These are phyloP conservation scores for Zygoascus biomembranicola DNA, from an alignment of 805 yeast species.

Conservation along the genomic window DNA sequence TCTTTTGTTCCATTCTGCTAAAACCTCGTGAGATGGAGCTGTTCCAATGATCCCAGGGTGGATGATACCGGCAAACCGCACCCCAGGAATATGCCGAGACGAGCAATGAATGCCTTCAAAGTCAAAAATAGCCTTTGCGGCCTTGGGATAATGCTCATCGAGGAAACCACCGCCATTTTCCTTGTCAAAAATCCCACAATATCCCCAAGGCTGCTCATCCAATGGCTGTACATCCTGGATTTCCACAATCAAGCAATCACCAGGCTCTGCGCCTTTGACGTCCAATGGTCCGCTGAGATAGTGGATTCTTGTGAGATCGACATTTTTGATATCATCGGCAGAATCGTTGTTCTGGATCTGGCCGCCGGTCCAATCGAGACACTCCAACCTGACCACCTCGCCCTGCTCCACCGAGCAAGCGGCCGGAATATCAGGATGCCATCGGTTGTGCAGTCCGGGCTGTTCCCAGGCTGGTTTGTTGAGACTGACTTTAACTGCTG, in stretches of 20 bases:
- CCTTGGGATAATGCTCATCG: slow-evolving; percentile 41
- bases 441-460: slow-evolving; percentile 41
- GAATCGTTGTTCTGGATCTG: slow-evolving; percentile 40
- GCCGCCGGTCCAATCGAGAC: slow-evolving; percentile 49
- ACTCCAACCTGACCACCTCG: slow-evolving; percentile 41
- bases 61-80: slow-evolving; percentile 41
- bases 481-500: slow-evolving; percentile 36
- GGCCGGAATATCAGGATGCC: slow-evolving; percentile 47
- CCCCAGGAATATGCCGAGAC: slow-evolving; percentile 44
- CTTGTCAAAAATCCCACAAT: slow-evolving; percentile 41
- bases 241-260: slow-evolving; percentile 42
- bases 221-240: slow-evolving; percentile 46
- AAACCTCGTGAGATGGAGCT: slow-evolving; percentile 39
- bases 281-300: slow-evolving; percentile 43
- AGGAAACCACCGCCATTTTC: slow-evolving; percentile 45
- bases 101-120: slow-evolving; percentile 44
- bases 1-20: slow-evolving; percentile 39
- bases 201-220: slow-evolving; percentile 47
- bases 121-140: slow-evolving; percentile 46
- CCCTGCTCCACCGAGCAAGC: slow-evolving; percentile 34
- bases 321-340: slow-evolving; percentile 41
- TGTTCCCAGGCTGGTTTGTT: slow-evolving; percentile 40
- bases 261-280: slow-evolving; percentile 38
- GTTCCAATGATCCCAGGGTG: slow-evolving; percentile 48
- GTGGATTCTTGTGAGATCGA: slow-evolving; percentile 39